A percentile compares a stretch with the other conserved stretches of the same genome.
phyloP scores from a whole-genome alignment of 352 stramenopile species.

The Pythium diclinum region DNA sequence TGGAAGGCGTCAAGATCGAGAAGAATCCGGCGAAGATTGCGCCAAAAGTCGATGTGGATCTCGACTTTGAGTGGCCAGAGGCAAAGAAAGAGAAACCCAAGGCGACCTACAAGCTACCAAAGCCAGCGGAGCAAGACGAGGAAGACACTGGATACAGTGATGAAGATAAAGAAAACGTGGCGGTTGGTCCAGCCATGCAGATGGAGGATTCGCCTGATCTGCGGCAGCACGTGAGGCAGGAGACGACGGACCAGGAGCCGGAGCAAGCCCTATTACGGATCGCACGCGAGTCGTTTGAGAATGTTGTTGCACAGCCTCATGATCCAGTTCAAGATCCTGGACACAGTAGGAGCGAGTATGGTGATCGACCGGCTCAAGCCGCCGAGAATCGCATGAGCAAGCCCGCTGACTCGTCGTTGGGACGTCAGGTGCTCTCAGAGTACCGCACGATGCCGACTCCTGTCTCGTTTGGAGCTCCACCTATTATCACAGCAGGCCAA shows the following conservation, averaged over 20 bases:
- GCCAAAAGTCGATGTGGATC: conserved; percentile 8
- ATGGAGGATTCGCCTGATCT: background rate
- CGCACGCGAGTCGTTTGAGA: conserved; percentile 12
- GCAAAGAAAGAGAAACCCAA: conserved; percentile 2
- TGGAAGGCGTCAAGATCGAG: conserved; percentile 7
- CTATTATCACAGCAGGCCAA: conserved; percentile 19
- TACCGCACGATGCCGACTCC: conserved; percentile 61
- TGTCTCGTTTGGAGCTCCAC: conserved; percentile 48
- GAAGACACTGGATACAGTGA: background rate
- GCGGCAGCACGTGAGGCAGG: background rate
- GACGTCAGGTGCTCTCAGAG: conserved; percentile 67
- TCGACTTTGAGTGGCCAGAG: conserved; percentile 13
- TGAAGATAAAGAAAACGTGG: conserved; percentile 3
- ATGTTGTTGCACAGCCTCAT: background rate
- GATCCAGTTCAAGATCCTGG: background rate
- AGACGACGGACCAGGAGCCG: background rate
- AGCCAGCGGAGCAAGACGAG: background rate
- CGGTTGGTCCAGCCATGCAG: background rate
- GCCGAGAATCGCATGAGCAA: background rate
- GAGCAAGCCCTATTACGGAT: conserved; percentile 2
- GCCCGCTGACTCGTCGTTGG: conserved; percentile 39
- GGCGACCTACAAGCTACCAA: background rate
- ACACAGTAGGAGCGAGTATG: background rate
- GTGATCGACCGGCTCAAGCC: background rate
- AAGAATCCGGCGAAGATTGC: conserved; percentile 9